Percentiles rank a stretch among this genome's conserved stretches.
These are phyloP conservation scores for Prosopis cineraria DNA, from an alignment of 306 rosid species.

Conservation along the genomic window DNA sequence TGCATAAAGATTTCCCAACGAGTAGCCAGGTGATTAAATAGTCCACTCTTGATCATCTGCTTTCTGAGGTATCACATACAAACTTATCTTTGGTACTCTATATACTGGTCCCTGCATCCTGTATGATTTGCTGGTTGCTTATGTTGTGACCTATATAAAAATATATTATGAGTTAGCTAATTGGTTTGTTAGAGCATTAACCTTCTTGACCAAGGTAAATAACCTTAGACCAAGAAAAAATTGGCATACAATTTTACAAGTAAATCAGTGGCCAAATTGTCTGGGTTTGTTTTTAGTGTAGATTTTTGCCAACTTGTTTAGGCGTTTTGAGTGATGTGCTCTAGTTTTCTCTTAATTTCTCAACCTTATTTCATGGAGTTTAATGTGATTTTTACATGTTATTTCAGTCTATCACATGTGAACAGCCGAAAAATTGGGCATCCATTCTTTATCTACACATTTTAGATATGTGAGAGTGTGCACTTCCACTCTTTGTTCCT, in stretches of 20 bases:
- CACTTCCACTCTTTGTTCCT: neutral
- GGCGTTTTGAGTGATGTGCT: conserved; percentile 1
- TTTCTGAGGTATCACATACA: neutral
- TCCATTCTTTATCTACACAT: conserved; percentile 3
- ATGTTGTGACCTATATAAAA: neutral
- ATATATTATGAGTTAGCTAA: neutral
- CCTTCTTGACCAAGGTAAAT: too few relatives aligned
- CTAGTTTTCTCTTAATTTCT: neutral
- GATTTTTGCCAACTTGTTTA: neutral
- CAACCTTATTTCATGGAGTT: neutral
- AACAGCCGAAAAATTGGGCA: neutral
- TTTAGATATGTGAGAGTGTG: neutral
- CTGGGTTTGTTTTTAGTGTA: neutral
- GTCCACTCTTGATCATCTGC: neutral
- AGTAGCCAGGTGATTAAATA: neutral
- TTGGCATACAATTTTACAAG: too few relatives aligned
- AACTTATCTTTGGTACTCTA: neutral
- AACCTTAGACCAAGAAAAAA: too few relatives aligned
- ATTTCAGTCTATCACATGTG: neutral
- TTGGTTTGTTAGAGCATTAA: neutral
- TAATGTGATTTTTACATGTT: neutral
- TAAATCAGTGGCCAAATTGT: too few relatives aligned
- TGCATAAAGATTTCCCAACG: neutral
- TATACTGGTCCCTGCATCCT: neutral
- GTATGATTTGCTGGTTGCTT: neutral